A percentile compares a stretch with the other conserved stretches of the same genome.
phyloP scores from a whole-genome alignment of 768 basidiomycete species.

The Rhodotorula paludigena region DNA sequence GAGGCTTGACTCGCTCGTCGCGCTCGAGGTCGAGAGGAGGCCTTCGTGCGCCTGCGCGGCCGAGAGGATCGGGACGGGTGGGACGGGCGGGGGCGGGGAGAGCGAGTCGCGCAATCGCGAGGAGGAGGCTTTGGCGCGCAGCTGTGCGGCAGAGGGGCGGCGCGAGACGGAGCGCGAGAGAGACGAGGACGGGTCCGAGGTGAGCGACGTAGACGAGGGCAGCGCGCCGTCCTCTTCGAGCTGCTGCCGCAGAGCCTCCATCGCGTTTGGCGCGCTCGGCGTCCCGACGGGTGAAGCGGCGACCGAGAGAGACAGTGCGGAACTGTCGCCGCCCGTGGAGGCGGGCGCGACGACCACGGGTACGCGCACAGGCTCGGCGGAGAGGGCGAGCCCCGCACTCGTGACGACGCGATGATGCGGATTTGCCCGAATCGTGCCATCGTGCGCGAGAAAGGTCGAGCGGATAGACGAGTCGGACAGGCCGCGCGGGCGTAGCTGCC shows the following conservation, averaged over 20 bases:
- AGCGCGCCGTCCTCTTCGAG: background rate
- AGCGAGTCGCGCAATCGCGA: slow-evolving; percentile 13
- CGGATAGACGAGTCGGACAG: slow-evolving; percentile 89
- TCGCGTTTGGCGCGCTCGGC: slow-evolving; percentile 4
- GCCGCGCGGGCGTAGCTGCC: slow-evolving; percentile 68
- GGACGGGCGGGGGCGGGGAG: no score
- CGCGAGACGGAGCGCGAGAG: slow-evolving; percentile 1
- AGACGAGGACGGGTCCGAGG: background rate
- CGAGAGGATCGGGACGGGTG: background rate
- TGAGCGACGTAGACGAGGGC: background rate
- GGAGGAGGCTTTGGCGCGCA: slow-evolving; percentile 10
- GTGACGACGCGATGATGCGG: slow-evolving; percentile 42
- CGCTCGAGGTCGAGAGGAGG: background rate
- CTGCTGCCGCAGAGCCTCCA: slow-evolving; percentile 3
- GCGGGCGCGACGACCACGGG: background rate
- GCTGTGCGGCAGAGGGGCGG: slow-evolving; percentile 2
- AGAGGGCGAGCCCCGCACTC: slow-evolving; percentile 51
- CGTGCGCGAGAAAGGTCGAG: slow-evolving; percentile 64
- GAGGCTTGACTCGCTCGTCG: background rate
- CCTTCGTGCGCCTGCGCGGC: no score
- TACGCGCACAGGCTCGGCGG: slow-evolving; percentile 14
- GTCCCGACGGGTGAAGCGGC: no score
- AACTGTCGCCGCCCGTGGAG: background rate
- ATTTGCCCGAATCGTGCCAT: slow-evolving; percentile 11
- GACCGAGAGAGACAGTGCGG: background rate